Base-by-base conservation (phyloP, 768 basidiomycete genomes). In the Cubamyces lactineus region DNA sequence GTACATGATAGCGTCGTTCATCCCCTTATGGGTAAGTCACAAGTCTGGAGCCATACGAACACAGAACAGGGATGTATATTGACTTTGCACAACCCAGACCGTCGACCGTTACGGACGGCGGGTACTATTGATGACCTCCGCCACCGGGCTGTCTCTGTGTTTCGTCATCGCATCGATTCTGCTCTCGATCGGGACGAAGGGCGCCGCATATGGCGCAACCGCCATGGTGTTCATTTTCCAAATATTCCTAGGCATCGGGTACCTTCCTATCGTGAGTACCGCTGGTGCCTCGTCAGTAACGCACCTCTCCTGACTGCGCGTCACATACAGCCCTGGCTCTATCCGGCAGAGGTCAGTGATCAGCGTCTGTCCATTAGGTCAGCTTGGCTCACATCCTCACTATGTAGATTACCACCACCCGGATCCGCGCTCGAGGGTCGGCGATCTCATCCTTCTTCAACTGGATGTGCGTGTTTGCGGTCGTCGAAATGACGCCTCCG, bases 151-250 rank as follows among this genome's bases (percentile, higher is more conserved):
- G 26, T 76, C 77, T 11, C 24, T 75, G 3, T 80, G 78, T 64
- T 78, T 77, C 59, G 74, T 74, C 58, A 61, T 80, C 24, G 69
- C 74, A 2, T 68, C 76, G 2, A 70, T 74, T 30, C 56, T 78
- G 34, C 71, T 79, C 21, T 78, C 75, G 1, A 73, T 72, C 11
- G 76, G 74, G 2, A 73, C 70, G 2, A 74, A 71, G 48, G 60
- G 71, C 21, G 73, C 77, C 1, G 75, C 74, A 15, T 75, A 69
- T 47, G 77, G 74, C 7, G 77, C 75, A 3, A 76, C 76, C 1
- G 76, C 76, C 1, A 77, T 78, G 74, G 74, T 79, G 8, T 78
- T 77, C 64, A 66, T 78, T 5, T 76, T 78, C 70, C 76, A 79
- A 67, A 74, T 78, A 52, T 78, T 78, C 70, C 62, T 79, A 15